A percentile compares a stretch with the other conserved stretches of the same genome.
Evolutionary conservation across 768 basidiomycete genomes (phyloP).

Genomic region (Pholiota microspora): DNA sequence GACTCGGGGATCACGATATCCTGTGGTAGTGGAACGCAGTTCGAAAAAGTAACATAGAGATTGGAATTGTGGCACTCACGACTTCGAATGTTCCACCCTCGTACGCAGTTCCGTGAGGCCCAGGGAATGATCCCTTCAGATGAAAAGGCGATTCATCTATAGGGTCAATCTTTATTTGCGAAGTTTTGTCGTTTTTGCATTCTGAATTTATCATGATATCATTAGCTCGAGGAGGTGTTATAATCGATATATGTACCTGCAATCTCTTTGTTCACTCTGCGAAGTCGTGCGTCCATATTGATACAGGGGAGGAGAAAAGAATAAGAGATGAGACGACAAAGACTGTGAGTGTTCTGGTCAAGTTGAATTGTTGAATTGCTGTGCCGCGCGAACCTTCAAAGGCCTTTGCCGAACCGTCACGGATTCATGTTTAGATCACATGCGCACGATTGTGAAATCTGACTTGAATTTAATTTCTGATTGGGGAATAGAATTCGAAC

Average conservation of each 20-base stretch:
- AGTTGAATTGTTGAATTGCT: background rate
- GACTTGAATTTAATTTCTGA: no score
- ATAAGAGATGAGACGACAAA: slow-evolving; percentile 3
- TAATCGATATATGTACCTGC: slow-evolving; percentile 45
- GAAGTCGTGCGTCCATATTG: slow-evolving; percentile 81
- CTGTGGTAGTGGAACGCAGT: slow-evolving; percentile 35
- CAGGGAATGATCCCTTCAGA: slow-evolving; percentile 86
- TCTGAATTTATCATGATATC: slow-evolving; percentile 42
- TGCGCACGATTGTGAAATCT: no score
- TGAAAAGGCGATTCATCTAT: slow-evolving; percentile 90
- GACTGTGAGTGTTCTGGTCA: background rate
- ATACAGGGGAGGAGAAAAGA: slow-evolving; percentile 9
- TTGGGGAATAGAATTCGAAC: no score
- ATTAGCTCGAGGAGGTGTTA: slow-evolving; percentile 6
- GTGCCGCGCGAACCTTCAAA: background rate
- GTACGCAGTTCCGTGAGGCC: slow-evolving; percentile 92
- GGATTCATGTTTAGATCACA: background rate
- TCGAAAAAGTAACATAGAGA: background rate
- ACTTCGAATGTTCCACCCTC: slow-evolving; percentile 90
- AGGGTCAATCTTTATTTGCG: slow-evolving; percentile 82
- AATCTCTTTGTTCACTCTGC: slow-evolving; percentile 94
- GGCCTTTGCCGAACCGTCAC: background rate
- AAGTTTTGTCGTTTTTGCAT: slow-evolving; percentile 93
- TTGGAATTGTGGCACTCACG: slow-evolving; percentile 43
- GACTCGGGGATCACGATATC: slow-evolving; percentile 93